A percentile compares a stretch with the other conserved stretches of the same genome.
These are phyloP conservation scores for Starmerella potacharoeniae DNA, from an alignment of 805 yeast species.

Conservation along the genomic window DNA sequence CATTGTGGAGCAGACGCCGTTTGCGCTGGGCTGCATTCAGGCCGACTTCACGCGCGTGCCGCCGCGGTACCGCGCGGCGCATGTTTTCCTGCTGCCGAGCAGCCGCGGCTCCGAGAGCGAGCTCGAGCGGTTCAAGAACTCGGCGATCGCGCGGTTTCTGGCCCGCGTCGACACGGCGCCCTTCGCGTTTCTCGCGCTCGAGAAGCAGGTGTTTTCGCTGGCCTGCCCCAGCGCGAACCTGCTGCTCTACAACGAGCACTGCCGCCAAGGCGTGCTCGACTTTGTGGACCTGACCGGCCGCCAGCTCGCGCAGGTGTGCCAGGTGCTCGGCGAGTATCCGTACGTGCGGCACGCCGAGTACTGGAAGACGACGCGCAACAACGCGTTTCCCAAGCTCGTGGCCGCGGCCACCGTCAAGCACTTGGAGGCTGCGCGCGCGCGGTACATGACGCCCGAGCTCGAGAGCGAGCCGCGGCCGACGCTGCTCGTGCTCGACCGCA, in stretches of 20 bases:
- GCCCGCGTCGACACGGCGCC: conserved; percentile 33
- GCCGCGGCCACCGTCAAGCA: conserved; percentile 14
- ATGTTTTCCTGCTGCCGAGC: conserved; percentile 62
- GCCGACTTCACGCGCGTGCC: conserved; percentile 61
- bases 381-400: conserved; percentile 46
- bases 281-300: conserved; percentile 51
- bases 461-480: conserved; percentile 52
- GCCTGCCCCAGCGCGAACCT: conserved; percentile 51
- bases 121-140: conserved; percentile 22
- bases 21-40: conserved; percentile 60
- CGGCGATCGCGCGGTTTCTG: conserved; percentile 24
- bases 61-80: conserved; percentile 62
- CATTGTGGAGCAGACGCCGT: conserved; percentile 56
- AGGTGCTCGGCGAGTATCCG: conserved; percentile 79
- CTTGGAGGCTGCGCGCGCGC: conserved; percentile 3
- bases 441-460: conserved; percentile 27
- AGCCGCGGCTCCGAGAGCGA: conserved; percentile 14
- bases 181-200: conserved; percentile 52
- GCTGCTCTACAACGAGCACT: conserved; percentile 57
- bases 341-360: conserved; percentile 54
- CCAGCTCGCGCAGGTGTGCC: conserved; percentile 59
- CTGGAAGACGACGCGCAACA: conserved; percentile 35
- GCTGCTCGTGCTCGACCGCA: conserved; percentile 67
- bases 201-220: conserved; percentile 61
- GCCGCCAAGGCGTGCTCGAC: conserved; percentile 24